Evolutionary conservation across 2,329 filamentous ascomycete genomes (phyloP).

Genomic region (Colletotrichum phormii): DNA sequence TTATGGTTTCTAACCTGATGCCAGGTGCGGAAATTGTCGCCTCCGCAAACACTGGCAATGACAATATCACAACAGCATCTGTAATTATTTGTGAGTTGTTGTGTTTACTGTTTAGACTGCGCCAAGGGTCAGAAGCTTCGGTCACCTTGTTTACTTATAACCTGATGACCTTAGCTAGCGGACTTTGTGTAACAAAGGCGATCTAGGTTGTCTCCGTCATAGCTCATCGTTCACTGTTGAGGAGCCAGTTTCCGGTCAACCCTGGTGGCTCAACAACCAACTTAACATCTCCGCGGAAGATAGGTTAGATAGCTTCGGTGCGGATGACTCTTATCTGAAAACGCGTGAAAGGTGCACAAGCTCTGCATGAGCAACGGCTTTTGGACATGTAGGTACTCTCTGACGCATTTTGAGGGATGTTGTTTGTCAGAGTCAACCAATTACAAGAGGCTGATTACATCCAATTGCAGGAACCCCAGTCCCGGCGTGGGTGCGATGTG

Average conservation of each 20-base stretch:
- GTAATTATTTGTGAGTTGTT: neutral
- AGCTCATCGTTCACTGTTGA: neutral
- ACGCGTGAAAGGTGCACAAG: neutral
- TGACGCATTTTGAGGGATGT: neutral
- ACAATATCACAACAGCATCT: too few species aligned
- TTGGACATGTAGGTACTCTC: neutral
- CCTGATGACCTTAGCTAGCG: neutral
- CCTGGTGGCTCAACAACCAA: neutral
- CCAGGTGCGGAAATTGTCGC: slow-evolving; percentile 2
- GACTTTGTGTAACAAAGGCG: accelerated
- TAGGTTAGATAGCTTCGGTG: neutral
- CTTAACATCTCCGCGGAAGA: neutral
- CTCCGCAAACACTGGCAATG: neutral
- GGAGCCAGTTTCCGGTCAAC: neutral
- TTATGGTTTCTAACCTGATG: neutral
- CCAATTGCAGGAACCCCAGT: neutral
- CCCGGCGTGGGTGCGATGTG: neutral
- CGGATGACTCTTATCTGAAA: neutral
- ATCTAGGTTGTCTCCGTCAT: neutral
- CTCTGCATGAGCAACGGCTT: neutral
- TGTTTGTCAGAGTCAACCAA: neutral
- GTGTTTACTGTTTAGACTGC: neutral
- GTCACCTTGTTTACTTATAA: neutral
- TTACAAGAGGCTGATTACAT: neutral
- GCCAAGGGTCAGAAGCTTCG: neutral